phyloP scores from a whole-genome alignment of 331 rosid species.

The Arachis monticola region DNA sequence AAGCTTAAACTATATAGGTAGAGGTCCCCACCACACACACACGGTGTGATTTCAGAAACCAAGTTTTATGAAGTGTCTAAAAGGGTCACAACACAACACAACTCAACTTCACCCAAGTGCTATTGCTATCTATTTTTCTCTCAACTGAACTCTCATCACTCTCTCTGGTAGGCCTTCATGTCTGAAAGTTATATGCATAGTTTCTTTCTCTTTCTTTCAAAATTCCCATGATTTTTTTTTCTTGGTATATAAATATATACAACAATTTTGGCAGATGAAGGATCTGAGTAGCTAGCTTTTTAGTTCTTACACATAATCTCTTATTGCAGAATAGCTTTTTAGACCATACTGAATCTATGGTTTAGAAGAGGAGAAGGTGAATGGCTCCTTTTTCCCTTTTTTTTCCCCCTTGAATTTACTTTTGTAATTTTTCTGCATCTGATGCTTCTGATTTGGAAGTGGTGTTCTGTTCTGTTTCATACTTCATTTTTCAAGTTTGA shows the following conservation, averaged over 20 bases:
- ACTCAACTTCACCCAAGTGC: too few species aligned
- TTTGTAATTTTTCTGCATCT: constrained; percentile 18
- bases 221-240: neutral
- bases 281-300: constrained; percentile 13
- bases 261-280: neutral
- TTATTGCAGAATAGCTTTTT: too few species aligned
- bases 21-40: constrained; percentile 34
- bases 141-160: neutral
- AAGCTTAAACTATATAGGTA: constrained; percentile 19
- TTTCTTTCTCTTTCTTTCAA: neutral
- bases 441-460: neutral
- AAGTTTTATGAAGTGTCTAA: constrained; percentile 24
- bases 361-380: neutral
- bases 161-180: constrained; percentile 17
- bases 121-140: too few species aligned
- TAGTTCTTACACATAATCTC: too few species aligned
- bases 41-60: constrained; percentile 33
- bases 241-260: neutral
- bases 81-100: too few species aligned
- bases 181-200: neutral
- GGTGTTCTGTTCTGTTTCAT: constrained; percentile 7
- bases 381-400: too few species aligned
- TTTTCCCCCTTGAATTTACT: neutral
- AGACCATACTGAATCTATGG: neutral
- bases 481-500: neutral